These are phyloP conservation scores for Inosperma sp. DNA, from an alignment of 768 basidiomycete genomes.

Conservation along the genomic window DNA sequence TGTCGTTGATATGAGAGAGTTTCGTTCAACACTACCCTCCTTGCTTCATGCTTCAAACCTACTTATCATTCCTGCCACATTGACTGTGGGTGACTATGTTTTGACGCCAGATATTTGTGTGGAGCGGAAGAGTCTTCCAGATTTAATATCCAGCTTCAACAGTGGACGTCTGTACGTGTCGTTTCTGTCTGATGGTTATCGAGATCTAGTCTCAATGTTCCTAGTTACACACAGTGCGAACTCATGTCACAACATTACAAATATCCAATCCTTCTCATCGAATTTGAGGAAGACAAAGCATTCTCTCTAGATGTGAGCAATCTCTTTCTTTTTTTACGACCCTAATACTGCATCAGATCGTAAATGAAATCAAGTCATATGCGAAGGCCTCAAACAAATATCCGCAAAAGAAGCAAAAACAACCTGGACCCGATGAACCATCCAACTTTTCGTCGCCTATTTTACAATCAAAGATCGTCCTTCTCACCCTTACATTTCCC, in stretches of 20 bases:
- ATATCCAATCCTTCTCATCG: constrained; percentile 86
- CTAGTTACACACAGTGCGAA: constrained; percentile 94
- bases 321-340: not conserved
- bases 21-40: constrained; percentile 87
- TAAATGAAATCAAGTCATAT: constrained; percentile 64
- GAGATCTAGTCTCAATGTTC: not conserved
- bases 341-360: constrained; percentile 36
- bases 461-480: constrained; percentile 88
- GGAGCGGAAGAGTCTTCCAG: constrained; percentile 91
- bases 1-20: constrained; percentile 96
- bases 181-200: not conserved
- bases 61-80: constrained; percentile 81
- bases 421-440: constrained; percentile 23
- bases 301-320: constrained; percentile 78
- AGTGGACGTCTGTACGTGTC: constrained; percentile 82
- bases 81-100: constrained; percentile 96
- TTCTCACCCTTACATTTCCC: constrained; percentile 87
- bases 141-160: constrained; percentile 89
- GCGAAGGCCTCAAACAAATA: constrained; percentile 58
- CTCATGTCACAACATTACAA: constrained; percentile 96
- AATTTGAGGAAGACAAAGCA: constrained; percentile 96
- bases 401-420: constrained; percentile 46
- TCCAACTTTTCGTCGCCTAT: constrained; percentile 40
- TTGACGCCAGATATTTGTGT: constrained; percentile 93
- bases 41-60: constrained; percentile 79